phyloP scores from a whole-genome alignment of 1,284 basidiomycete genomes.

The Ceratobasidium theobromae region DNA sequence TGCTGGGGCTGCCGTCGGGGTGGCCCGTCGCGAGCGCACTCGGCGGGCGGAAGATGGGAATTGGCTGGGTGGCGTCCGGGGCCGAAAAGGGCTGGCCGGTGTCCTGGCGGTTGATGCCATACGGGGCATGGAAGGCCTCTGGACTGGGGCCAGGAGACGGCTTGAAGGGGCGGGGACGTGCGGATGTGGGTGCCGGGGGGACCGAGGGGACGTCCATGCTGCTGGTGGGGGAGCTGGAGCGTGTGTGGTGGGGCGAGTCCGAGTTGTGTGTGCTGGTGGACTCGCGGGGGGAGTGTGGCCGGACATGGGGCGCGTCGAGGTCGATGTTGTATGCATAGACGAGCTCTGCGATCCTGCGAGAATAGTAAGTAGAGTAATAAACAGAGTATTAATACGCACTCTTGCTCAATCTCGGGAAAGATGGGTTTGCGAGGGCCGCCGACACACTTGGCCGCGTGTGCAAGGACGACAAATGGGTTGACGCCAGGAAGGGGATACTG shows the following conservation, averaged over 20 bases:
- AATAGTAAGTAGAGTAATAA: not conserved
- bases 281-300: slow-evolving; percentile 8
- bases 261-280: slow-evolving; percentile 10
- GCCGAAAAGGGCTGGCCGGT: slow-evolving; percentile 20
- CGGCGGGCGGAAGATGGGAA: slow-evolving; percentile 21
- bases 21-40: slow-evolving; percentile 12
- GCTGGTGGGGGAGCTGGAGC: slow-evolving; percentile 23
- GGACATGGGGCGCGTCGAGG: not conserved
- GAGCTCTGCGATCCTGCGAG: slow-evolving; percentile 20
- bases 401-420: slow-evolving; percentile 28
- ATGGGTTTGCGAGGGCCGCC: slow-evolving; percentile 28
- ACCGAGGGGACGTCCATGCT: slow-evolving; percentile 7
- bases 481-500: slow-evolving; percentile 28
- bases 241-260: slow-evolving; percentile 17
- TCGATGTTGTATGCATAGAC: slow-evolving; percentile 23
- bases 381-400: not conserved
- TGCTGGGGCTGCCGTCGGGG: slow-evolving; percentile 9
- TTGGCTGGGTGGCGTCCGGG: slow-evolving; percentile 10
- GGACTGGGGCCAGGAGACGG: slow-evolving; percentile 13
- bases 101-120: slow-evolving; percentile 21
- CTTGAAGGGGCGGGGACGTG: slow-evolving; percentile 17
- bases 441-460: slow-evolving; percentile 28
- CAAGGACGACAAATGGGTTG: slow-evolving; percentile 26
- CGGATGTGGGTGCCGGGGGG: slow-evolving; percentile 1
- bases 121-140: slow-evolving; percentile 2